Percentiles rank a stretch among this genome's conserved stretches.
Evolutionary conservation across 371 early-diverging fungal species (phyloP).

Genomic region (Circinella minor): DNA sequence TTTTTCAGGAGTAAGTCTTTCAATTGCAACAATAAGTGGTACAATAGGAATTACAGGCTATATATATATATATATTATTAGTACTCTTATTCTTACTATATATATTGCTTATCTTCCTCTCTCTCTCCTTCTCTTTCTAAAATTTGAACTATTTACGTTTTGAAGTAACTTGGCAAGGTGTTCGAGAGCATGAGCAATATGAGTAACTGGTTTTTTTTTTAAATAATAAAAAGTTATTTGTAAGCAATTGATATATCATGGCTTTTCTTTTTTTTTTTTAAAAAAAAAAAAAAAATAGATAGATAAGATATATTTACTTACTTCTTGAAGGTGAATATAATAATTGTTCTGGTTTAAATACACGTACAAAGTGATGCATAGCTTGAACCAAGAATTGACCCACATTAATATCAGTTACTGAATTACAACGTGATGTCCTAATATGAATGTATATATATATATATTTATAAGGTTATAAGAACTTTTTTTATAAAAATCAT

Average conservation of each 20-base stretch:
- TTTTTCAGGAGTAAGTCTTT: constrained; percentile 33
- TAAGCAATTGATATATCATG: too few relatives aligned
- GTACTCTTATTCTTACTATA: background rate
- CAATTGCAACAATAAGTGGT: constrained; percentile 51
- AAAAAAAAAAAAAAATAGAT: too few relatives aligned
- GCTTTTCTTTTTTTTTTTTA: too few relatives aligned
- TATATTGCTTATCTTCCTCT: too few relatives aligned
- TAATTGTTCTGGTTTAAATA: constrained; percentile 52
- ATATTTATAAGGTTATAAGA: too few relatives aligned
- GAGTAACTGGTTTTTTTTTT: constrained; percentile 29
- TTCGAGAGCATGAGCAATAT: constrained; percentile 52
- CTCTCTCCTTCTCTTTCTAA: too few relatives aligned
- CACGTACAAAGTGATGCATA: constrained; percentile 46
- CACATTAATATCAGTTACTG: constrained; percentile 24
- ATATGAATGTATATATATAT: too few relatives aligned
- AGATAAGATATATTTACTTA: constrained; percentile 19
- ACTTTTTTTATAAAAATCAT: background rate
- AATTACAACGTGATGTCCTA: constrained; percentile 45
- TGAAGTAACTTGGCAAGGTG: constrained; percentile 37
- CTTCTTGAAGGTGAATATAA: constrained; percentile 47
- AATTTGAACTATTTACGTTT: constrained; percentile 22
- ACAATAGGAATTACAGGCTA: background rate
- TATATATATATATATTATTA: background rate
- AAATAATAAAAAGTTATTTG: too few relatives aligned
- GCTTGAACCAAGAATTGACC: constrained; percentile 37